These are phyloP conservation scores for Populus hybrid DNA, from an alignment of 441 rosid genomes.

Conservation along the genomic window DNA sequence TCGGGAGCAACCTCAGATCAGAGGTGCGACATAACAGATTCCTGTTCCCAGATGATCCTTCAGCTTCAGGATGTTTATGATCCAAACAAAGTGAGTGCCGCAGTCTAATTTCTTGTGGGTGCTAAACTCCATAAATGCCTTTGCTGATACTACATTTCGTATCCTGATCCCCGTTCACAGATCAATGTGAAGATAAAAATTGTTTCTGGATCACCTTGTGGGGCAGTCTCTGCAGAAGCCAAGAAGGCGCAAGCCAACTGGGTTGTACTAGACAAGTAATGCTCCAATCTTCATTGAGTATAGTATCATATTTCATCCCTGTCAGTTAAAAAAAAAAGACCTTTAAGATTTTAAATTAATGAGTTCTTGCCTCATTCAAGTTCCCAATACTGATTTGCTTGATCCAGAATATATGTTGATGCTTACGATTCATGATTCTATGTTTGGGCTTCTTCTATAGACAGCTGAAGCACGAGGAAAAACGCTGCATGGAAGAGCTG, in stretches of 20 bases:
- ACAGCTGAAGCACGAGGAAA: slow-evolving; percentile 82
- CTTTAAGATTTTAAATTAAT: not conserved
- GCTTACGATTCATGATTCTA: slow-evolving; percentile 1
- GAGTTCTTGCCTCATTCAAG: not conserved
- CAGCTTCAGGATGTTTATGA: slow-evolving; percentile 95
- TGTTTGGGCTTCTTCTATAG: slow-evolving; percentile 37
- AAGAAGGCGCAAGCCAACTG: slow-evolving; percentile 78
- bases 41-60: slow-evolving; percentile 94
- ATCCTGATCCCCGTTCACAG: slow-evolving; percentile 35
- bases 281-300: not conserved
- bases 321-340: not conserved
- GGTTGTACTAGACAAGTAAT: slow-evolving; percentile 96
- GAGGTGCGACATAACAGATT: slow-evolving; percentile 68
- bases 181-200: slow-evolving; percentile 90
- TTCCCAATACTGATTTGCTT: slow-evolving; percentile 1
- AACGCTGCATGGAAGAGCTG: slow-evolving; percentile 78
- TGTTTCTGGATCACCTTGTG: slow-evolving; percentile 79
- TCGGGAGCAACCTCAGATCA: slow-evolving; percentile 63
- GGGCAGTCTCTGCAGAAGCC: slow-evolving; percentile 90
- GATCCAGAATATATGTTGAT: not conserved
- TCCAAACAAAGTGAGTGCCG: slow-evolving; percentile 67
- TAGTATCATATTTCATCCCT: not conserved
- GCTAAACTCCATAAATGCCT: not conserved
- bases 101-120: not conserved
- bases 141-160: slow-evolving; percentile 16